Evolutionary conservation across 2,329 filamentous ascomycete species (phyloP).

Genomic region (Alternaria gaisen): DNA sequence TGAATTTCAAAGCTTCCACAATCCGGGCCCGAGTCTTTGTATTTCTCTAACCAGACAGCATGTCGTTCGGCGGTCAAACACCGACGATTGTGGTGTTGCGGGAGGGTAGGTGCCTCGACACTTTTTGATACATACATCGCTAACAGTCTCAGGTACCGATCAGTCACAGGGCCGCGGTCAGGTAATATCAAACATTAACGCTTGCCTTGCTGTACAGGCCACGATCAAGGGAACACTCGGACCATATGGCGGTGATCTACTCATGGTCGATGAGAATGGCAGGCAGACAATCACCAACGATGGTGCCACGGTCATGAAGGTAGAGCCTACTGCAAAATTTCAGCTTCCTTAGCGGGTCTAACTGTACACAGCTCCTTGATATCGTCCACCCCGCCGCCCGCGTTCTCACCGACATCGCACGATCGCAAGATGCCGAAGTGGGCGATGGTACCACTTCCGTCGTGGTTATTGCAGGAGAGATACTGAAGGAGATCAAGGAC

Average conservation of each 20-base stretch:
- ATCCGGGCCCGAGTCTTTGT: constrained; percentile 4
- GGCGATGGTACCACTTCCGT: constrained; percentile 98
- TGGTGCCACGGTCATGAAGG: constrained; percentile 99
- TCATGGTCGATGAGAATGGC: constrained; percentile 96
- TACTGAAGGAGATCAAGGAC: constrained; percentile 95
- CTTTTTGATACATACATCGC: constrained; percentile 22
- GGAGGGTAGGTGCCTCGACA: constrained; percentile 74
- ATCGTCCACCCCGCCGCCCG: constrained; percentile 97
- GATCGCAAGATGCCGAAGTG: constrained; percentile 98
- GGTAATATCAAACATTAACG: constrained; percentile 97
- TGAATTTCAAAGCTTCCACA: neutral
- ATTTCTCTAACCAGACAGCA: constrained; percentile 54
- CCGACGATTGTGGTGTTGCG: constrained; percentile 98
- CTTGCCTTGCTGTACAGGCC: constrained; percentile 92
- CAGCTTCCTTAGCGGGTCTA: neutral
- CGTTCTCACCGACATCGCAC: constrained; percentile 96
- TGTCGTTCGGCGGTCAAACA: constrained; percentile 98
- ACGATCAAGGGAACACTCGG: constrained; percentile 96
- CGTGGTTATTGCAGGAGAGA: constrained; percentile 95
- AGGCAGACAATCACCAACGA: constrained; percentile 98
- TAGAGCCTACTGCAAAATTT: constrained; percentile 46
- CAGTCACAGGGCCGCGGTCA: constrained; percentile 96
- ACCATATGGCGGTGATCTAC: constrained; percentile 93
- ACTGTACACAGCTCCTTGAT: constrained; percentile 78
- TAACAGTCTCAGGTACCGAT: constrained; percentile 78